Base-by-base conservation (phyloP, 2,329 filamentous ascomycete genomes). In the Cladophialophora carrionii region DNA sequence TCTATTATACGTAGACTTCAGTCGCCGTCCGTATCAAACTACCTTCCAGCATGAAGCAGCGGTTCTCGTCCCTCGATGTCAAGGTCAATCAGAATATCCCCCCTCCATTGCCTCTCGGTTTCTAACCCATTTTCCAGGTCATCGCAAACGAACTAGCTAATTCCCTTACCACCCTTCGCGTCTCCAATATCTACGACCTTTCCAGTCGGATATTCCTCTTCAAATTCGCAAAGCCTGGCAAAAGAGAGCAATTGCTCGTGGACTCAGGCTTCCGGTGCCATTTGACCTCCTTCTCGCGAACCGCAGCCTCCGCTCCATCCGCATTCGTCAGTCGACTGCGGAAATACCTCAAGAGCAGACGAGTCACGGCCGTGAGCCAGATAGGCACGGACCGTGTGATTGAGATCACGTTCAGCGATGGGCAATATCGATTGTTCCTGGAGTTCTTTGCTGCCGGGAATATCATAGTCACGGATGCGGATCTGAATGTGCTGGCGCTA, bases 361-460 rank as follows among this genome's bases (percentile, higher is more conserved):
- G 94, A 63, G 86, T 96, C 63, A 96, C 94, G 0, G 83, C 85
- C 0, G 86, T 99, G 9, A 80, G 83, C 1, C 95, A 99, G 78
- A 85, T 99, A 57, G 95, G 95, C 56, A 97, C 93, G 1, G 95
- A 99, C 76, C 86, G 95, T 60, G 90, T 99, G 67, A 88, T 99
- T 60, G 92, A 98, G 76, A 87, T 99, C 61, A 85, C 90, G 72
- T 97, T 99, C 76, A 96, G 91, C 72, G 92, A 98, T 81, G 95
- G 95, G 10, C 84, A 88, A 71, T 97, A 96, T 75, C 85, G 89
- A 49, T 78, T 99, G 24, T 97, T 92, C 75, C 81, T 99, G 31
- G 95, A 99, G 78, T 99, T 99, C 80, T 99, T 96, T 75, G 94
- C 95, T 0, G 90, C 91, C 59, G 95, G 95, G 53, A 99, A 99